Percentiles rank a stretch among this genome's conserved stretches.
These are phyloP conservation scores for Elongisporangium senticosum DNA, from an alignment of 352 stramenopile genomes.

Conservation along the genomic window DNA sequence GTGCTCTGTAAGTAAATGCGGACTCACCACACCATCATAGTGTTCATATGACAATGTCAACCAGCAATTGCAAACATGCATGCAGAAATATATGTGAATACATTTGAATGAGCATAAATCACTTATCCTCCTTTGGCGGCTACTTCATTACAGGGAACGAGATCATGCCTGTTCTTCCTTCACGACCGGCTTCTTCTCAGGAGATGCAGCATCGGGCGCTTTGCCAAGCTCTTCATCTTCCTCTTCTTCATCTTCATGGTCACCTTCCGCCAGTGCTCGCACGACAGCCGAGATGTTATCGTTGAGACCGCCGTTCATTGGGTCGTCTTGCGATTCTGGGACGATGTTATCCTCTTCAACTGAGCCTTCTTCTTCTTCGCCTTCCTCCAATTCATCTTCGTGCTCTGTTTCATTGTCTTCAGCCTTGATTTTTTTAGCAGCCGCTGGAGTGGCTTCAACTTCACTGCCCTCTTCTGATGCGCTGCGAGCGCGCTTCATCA, in stretches of 20 bases:
- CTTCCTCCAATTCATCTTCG: conserved; percentile 12
- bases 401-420: conserved; percentile 12
- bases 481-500: conserved; percentile 49
- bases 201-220: not conserved
- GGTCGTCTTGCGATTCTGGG: conserved; percentile 18
- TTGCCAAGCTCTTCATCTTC: not conserved
- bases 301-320: conserved; percentile 13
- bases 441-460: conserved; percentile 8
- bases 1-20: not conserved
- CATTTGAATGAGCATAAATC: not conserved
- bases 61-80: not conserved
- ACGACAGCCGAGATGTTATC: not conserved
- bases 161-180: not conserved
- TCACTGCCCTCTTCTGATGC: conserved; percentile 17
- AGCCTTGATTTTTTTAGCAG: conserved; percentile 17
- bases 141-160: conserved; percentile 2
- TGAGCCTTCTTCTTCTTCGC: conserved; percentile 12
- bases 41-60: not conserved
- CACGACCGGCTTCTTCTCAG: not conserved
- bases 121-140: not conserved
- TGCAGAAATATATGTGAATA: not conserved
- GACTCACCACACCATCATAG: not conserved
- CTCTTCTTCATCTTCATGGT: not conserved
- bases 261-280: not conserved
- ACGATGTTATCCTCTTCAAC: conserved; percentile 8